Percentiles rank a stretch among this genome's conserved stretches.
Conservation (phyloP, 1,284 basidiomycete genomes). For the Ustilago curta region DNA sequence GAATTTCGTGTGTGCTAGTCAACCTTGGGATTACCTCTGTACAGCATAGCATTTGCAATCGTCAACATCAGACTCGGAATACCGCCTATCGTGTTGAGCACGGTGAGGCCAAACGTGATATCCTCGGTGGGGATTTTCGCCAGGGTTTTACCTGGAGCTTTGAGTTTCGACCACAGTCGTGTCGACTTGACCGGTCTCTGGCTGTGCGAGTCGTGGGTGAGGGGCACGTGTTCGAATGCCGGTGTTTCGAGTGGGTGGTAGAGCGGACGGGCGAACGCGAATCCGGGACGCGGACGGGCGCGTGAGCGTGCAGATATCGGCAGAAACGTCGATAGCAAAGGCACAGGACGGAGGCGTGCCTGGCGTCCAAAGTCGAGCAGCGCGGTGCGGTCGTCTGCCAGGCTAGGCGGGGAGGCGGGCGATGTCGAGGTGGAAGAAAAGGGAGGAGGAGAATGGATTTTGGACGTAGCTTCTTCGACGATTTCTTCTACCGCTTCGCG, state of each 20-base stretch:
- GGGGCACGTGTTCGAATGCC: background rate
- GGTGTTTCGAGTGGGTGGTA: background rate
- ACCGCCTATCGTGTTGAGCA: constrained; percentile 38
- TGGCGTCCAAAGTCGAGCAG: background rate
- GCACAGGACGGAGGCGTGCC: background rate
- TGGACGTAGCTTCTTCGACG: constrained; percentile 6
- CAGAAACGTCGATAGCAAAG: background rate
- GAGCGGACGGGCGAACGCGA: background rate
- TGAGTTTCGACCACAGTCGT: background rate
- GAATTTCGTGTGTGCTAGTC: constrained; percentile 19
- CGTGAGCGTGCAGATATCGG: background rate
- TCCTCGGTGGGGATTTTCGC: constrained; percentile 22
- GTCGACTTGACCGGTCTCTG: background rate
- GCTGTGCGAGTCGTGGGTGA: no score
- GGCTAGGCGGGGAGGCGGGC: background rate
- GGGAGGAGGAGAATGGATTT: background rate
- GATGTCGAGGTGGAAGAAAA: background rate
- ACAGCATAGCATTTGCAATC: constrained; percentile 23
- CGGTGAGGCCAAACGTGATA: constrained; percentile 29
- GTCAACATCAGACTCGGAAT: constrained; percentile 41
- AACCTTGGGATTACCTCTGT: constrained; percentile 38
- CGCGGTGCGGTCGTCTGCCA: background rate
- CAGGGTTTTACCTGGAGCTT: background rate
- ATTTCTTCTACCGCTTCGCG: constrained; percentile 1
- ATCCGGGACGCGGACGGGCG: background rate